phyloP scores from a whole-genome alignment of 495 filamentous ascomycete species.

The Aspergillus nidulans region DNA sequence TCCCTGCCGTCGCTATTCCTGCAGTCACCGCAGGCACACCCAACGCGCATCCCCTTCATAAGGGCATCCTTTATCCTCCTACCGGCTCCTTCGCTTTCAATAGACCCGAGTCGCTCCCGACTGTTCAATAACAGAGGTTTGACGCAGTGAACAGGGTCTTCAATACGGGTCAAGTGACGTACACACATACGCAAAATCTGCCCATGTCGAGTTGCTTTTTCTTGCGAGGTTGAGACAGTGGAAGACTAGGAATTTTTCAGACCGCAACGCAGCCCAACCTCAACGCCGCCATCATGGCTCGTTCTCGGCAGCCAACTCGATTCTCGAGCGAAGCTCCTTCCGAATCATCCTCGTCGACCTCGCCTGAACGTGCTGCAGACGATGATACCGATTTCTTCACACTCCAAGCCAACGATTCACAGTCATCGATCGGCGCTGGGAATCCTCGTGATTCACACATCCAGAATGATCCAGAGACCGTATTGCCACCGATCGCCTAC shows the following conservation, averaged over 20 bases:
- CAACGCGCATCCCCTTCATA: conserved; percentile 17
- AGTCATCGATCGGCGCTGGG: conserved; percentile 79
- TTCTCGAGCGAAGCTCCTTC: conserved; percentile 45
- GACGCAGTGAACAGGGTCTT: not conserved
- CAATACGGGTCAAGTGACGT: not conserved
- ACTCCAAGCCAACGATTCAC: conserved; percentile 77
- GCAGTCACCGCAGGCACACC: conserved; percentile 16
- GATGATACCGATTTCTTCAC: conserved; percentile 94
- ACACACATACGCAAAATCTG: not conserved
- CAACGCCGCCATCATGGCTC: conserved; percentile 30
- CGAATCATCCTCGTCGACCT: conserved; percentile 73
- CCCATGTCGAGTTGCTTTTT: conserved; percentile 10
- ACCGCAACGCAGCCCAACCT: not conserved
- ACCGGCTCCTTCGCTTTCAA: not conserved
- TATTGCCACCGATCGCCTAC: conserved; percentile 67
- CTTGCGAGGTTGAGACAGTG: conserved; percentile 6
- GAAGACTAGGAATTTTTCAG: conserved; percentile 2
- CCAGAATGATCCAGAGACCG: conserved; percentile 53
- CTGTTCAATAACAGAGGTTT: not conserved
- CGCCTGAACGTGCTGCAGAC: conserved; percentile 74
- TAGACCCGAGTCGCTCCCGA: not conserved
- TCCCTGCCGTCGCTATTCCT: conserved; percentile 15
- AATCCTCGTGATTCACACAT: conserved; percentile 65
- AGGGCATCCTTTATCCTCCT: not conserved
- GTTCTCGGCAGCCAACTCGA: conserved; percentile 36